Percentiles rank a stretch among this genome's conserved stretches.
phyloP scores from a whole-genome alignment of 2,329 filamentous ascomycete species.

The Sporothrix brunneoviolacea region DNA sequence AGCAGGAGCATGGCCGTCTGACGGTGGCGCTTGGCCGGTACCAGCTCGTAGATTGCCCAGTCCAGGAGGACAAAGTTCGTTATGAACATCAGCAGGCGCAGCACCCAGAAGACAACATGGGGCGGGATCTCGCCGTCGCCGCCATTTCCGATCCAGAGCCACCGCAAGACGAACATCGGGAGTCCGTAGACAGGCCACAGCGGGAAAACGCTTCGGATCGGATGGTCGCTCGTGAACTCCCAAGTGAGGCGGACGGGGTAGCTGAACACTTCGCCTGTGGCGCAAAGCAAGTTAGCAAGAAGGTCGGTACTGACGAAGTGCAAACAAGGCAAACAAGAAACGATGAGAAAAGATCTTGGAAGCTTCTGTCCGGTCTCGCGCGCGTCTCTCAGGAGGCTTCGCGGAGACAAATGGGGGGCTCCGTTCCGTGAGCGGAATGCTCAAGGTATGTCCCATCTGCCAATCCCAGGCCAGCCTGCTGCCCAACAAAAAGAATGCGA shows the following conservation, averaged over 20 bases:
- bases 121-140: conserved; percentile 71
- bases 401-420: conserved; percentile 1
- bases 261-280: conserved; percentile 77
- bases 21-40: conserved; percentile 66
- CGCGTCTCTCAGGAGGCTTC: not conserved
- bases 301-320: too few relatives aligned
- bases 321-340: not conserved
- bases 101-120: conserved; percentile 80
- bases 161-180: conserved; percentile 86
- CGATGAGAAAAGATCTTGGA: not conserved
- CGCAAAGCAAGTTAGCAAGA: not conserved
- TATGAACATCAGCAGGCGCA: conserved; percentile 86
- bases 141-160: conserved; percentile 84
- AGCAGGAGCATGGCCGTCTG: conserved; percentile 73
- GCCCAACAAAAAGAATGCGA: not conserved
- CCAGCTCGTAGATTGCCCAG: conserved; percentile 91
- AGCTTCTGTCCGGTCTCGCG: too few relatives aligned
- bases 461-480: not conserved
- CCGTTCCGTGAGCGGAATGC: not conserved
- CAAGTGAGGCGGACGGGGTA: conserved; percentile 87
- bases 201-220: conserved; percentile 93
- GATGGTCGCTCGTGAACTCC: conserved; percentile 86
- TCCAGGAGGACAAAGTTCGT: conserved; percentile 95
- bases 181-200: conserved; percentile 93
- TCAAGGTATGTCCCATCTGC: not conserved